phyloP scores from a whole-genome alignment of 495 filamentous ascomycete genomes.

The Letharia columbiana region DNA sequence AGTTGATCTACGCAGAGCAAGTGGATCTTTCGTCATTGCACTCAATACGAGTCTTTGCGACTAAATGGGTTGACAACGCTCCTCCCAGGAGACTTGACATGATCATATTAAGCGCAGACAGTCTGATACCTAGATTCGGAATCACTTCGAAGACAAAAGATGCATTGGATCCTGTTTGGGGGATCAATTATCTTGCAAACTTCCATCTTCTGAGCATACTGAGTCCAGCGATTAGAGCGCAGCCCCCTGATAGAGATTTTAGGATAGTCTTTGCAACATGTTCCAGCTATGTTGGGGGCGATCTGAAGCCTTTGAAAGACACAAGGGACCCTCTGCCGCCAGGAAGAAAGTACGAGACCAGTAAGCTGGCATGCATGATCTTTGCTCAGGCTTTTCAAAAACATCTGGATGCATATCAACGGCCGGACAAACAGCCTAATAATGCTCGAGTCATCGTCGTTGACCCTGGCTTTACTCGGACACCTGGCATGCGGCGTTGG shows the following conservation, averaged over 20 bases:
- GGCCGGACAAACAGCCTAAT: conserved; percentile 72
- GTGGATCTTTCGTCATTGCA: conserved; percentile 81
- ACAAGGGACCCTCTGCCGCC: conserved; percentile 21
- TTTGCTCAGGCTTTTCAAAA: conserved; percentile 86
- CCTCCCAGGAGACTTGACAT: conserved; percentile 89
- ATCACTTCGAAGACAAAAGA: conserved; percentile 53
- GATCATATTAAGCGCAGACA: conserved; percentile 77
- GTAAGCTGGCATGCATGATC: conserved; percentile 81
- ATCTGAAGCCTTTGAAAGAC: conserved; percentile 39
- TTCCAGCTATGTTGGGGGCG: conserved; percentile 68
- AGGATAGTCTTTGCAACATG: conserved; percentile 81
- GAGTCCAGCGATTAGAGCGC: conserved; percentile 74
- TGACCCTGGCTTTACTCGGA: conserved; percentile 76
- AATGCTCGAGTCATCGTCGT: conserved; percentile 74
- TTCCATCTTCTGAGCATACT: conserved; percentile 91
- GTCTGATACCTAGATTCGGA: conserved; percentile 55
- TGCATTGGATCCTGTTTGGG: conserved; percentile 82
- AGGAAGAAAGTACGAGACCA: conserved; percentile 60
- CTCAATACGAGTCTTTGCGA: conserved; percentile 89
- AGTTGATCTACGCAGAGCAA: conserved; percentile 89
- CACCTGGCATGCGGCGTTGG: conserved; percentile 80
- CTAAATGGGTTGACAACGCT: conserved; percentile 94
- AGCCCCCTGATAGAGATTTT: conserved; percentile 89
- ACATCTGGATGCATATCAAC: conserved; percentile 68
- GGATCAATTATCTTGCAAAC: conserved; percentile 89